A percentile compares a stretch with the other conserved stretches of the same genome.
Conservation (phyloP, 495 filamentous ascomycete species). For the Usnea hakonensis region DNA sequence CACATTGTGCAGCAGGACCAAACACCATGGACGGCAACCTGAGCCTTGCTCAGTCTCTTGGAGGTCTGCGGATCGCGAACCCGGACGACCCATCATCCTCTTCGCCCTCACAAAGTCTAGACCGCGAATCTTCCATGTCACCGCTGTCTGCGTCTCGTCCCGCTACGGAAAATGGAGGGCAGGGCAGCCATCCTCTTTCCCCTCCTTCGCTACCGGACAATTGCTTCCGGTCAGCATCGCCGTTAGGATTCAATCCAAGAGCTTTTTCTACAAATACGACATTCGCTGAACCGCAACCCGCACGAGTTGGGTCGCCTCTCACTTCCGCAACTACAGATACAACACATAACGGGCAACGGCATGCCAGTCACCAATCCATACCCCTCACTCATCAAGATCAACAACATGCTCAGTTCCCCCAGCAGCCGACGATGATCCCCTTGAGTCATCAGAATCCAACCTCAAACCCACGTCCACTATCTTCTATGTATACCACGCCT, state of each 20-base stretch:
- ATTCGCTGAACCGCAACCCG: conserved; percentile 5
- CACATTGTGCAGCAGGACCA: background rate
- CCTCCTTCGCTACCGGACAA: conserved; percentile 13
- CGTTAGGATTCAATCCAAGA: conserved; percentile 34
- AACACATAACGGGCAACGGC: conserved; percentile 19
- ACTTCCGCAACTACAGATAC: conserved; percentile 16
- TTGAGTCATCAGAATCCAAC: conserved; percentile 22
- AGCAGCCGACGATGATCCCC: conserved; percentile 31
- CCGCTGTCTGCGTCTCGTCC: conserved; percentile 16
- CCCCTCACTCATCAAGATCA: conserved; percentile 39
- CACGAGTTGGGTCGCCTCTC: conserved; percentile 13
- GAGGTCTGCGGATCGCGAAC: conserved; percentile 94
- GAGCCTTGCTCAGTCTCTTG: conserved; percentile 85
- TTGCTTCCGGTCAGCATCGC: conserved; percentile 23
- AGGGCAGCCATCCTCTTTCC: conserved; percentile 5
- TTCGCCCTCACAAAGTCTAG: conserved; percentile 35
- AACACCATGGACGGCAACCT: conserved; percentile 79
- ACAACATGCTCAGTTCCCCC: conserved; percentile 39
- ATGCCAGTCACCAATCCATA: conserved; percentile 33
- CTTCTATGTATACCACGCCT: conserved; percentile 47
- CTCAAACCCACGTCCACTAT: conserved; percentile 45
- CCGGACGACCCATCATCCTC: conserved; percentile 72
- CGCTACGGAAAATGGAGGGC: background rate
- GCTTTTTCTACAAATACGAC: conserved; percentile 26
- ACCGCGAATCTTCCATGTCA: conserved; percentile 14